Base-by-base conservation (phyloP, 495 filamentous ascomycete genomes). In the Cladorrhinum samala region DNA sequence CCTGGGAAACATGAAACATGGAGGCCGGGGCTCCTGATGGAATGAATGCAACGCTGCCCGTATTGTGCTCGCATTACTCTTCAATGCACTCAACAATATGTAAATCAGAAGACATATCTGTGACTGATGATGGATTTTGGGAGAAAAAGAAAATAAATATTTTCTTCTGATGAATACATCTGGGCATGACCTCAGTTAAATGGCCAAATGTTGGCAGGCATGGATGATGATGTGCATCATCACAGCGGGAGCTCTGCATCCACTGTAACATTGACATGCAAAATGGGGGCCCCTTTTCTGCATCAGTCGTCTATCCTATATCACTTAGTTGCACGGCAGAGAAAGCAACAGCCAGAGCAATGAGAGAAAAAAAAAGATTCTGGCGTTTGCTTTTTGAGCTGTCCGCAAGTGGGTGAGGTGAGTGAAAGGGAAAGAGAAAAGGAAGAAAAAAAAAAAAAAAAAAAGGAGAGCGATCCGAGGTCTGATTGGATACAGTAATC, bases 1-100 rank as follows among this genome's bases (percentile, higher is more conserved):
- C 45, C 18, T n/a, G 45, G 24, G 45, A 47, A 47, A 47, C 45
- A 47, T 47, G 45, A 47, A 47, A 47, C 45, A 41, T 47, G 45
- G 24, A 47, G 30, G 16, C 45, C 30, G 45, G 45, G 45, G 45
- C 17, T 23, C 23, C 13, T 24, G 24, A 47, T 47, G 24, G 45
- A 23, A 47, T 23, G 24, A 47, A 47, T 47, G 45, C 24, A 47
- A 47, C 24, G 45, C 45, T 47, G 18, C 39, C 39, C 39, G 39
- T 4, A 41, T 6, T n/a, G n/a, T n/a, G n/a, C n/a, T n/a, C 8
- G n/a, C 11, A 14, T n/a, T 14, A 18, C 39, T 5, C 7, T n/a
- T 3, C 4, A 5, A 41, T 5, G 5, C 39, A n/a, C 39, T 41
- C 39, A 4, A n/a, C 39, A 8, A 14, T 4, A 41, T 41, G n/a